phyloP scores from a whole-genome alignment of 2,329 filamentous ascomycete genomes.

The Fusarium papillatum region DNA sequence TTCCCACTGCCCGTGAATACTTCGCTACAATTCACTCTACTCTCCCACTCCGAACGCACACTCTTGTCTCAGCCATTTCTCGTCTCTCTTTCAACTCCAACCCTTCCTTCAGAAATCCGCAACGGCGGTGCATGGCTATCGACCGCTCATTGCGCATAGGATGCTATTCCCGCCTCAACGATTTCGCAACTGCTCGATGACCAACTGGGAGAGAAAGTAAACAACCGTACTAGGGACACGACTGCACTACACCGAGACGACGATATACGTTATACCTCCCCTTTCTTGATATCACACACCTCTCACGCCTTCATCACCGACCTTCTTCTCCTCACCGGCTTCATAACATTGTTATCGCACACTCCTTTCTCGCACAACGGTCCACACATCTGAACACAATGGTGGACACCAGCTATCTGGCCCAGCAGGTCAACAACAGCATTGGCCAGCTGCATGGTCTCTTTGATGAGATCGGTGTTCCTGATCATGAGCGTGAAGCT shows the following conservation, averaged over 20 bases:
- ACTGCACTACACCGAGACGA: constrained; percentile 31
- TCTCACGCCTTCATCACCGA: constrained; percentile 24
- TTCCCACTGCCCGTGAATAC: constrained; percentile 40
- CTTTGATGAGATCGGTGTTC: constrained; percentile 98
- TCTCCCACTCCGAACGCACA: constrained; percentile 25
- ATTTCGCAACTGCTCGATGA: constrained; percentile 43
- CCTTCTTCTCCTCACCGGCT: constrained; percentile 10
- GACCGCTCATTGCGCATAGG: constrained; percentile 36
- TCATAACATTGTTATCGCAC: constrained; percentile 28
- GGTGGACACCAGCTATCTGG: constrained; percentile 91
- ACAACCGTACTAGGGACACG: constrained; percentile 34
- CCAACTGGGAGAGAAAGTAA: constrained; percentile 46
- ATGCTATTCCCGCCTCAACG: constrained; percentile 40
- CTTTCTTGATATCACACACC: constrained; percentile 16
- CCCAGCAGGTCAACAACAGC: constrained; percentile 95
- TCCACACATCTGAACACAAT: constrained; percentile 53
- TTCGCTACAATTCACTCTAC: constrained; percentile 25
- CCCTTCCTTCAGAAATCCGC: constrained; percentile 19
- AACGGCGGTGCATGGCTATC: constrained; percentile 35
- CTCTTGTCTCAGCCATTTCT: constrained; percentile 40
- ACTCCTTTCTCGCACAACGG: constrained; percentile 28
- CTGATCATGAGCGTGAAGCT: constrained; percentile 90
- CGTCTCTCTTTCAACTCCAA: constrained; percentile 36
- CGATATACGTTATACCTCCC: constrained; percentile 20
- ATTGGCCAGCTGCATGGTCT: constrained; percentile 93